Evolutionary conservation across 495 filamentous ascomycete genomes (phyloP).

Genomic region (Parathielavia hyrcaniae): DNA sequence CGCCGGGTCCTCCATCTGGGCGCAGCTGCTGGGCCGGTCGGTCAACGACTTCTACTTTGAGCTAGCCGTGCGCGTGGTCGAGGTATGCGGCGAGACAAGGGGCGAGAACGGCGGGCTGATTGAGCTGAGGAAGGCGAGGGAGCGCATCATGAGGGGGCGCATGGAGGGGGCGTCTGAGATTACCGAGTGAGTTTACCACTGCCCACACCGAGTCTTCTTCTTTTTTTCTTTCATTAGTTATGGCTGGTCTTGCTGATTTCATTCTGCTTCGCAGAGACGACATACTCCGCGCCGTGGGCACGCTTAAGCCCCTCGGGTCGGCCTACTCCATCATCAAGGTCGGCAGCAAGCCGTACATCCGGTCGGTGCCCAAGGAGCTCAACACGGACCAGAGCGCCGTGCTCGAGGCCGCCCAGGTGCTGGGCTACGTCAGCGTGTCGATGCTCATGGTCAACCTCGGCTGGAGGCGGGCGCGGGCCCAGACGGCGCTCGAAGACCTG

Average conservation of each 20-base stretch:
- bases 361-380: slow-evolving; percentile 91
- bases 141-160: slow-evolving; percentile 60
- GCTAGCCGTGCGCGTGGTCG: slow-evolving; percentile 86
- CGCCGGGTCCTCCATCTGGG: slow-evolving; percentile 69
- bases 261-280: slow-evolving; percentile 59
- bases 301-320: slow-evolving; percentile 78
- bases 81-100: slow-evolving; percentile 81
- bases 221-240: slow-evolving; percentile 1
- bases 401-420: slow-evolving; percentile 74
- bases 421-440: slow-evolving; percentile 82
- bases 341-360: slow-evolving; percentile 78
- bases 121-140: slow-evolving; percentile 72
- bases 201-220: background rate
- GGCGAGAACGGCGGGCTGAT: slow-evolving; percentile 90
- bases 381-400: slow-evolving; percentile 91
- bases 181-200: slow-evolving; percentile 44
- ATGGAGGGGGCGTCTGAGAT: slow-evolving; percentile 73
- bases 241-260: background rate
- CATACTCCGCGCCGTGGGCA: slow-evolving; percentile 80
- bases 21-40: slow-evolving; percentile 78
- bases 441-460: slow-evolving; percentile 88
- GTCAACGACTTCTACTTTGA: slow-evolving; percentile 99
- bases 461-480: slow-evolving; percentile 78
- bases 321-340: slow-evolving; percentile 77
- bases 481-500: slow-evolving; percentile 85